Evolutionary conservation across 2,329 filamentous ascomycete species (phyloP).

Genomic region (Eutypa lata): DNA sequence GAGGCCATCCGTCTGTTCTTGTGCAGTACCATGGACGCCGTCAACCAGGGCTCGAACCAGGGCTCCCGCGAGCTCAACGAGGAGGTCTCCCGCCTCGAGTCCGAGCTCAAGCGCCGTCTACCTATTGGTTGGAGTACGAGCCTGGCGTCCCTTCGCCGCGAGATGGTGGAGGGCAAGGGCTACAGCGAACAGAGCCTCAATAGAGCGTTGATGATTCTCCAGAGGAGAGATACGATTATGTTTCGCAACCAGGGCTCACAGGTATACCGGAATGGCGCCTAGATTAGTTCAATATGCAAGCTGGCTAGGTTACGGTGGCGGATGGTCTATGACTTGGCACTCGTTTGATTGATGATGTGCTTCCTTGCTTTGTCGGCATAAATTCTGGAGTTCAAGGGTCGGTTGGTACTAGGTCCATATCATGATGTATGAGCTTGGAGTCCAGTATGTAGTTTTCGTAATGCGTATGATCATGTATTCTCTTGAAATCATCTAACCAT

Average conservation of each 20-base stretch:
- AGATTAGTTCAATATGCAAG: slow-evolving; percentile 15
- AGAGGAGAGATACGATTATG: slow-evolving; percentile 82
- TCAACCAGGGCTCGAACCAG: slow-evolving; percentile 81
- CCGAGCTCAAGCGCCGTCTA: slow-evolving; percentile 80
- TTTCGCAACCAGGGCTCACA: slow-evolving; percentile 74
- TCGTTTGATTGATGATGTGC: neutral
- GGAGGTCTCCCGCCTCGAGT: slow-evolving; percentile 81
- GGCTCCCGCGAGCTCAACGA: slow-evolving; percentile 88
- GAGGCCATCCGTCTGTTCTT: slow-evolving; percentile 97
- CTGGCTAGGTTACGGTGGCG: too few relatives aligned
- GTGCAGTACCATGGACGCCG: slow-evolving; percentile 95
- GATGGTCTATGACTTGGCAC: too few relatives aligned
- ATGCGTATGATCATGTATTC: neutral
- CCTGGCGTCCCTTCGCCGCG: slow-evolving; percentile 76
- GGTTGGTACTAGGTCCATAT: neutral
- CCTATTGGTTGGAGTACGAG: slow-evolving; percentile 96
- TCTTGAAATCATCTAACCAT: too few relatives aligned
- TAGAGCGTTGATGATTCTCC: slow-evolving; percentile 79
- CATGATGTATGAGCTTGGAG: neutral
- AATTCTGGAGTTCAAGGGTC: neutral
- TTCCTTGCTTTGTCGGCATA: neutral
- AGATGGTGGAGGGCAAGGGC: slow-evolving; percentile 89
- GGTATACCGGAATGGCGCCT: slow-evolving; percentile 71
- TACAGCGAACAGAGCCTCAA: slow-evolving; percentile 86
- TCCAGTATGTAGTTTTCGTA: neutral